Evolutionary conservation across 1,284 basidiomycete species (phyloP).

Genomic region (Trametes sp.): DNA sequence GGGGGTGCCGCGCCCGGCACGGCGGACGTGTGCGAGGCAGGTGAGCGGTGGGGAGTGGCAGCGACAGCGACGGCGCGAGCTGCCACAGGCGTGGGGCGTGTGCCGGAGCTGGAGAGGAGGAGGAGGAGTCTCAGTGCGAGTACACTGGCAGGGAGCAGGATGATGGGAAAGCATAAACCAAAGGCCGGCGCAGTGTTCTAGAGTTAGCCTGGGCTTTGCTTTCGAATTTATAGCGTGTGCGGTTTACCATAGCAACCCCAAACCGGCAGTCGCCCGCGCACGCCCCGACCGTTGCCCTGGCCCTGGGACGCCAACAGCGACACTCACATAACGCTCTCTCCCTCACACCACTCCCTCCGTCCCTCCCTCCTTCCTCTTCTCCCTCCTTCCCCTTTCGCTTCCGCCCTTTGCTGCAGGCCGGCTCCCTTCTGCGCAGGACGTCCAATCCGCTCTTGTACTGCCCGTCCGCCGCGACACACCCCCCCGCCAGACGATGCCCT

Average conservation of each 20-base stretch:
- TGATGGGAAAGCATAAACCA: background rate
- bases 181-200: constrained; percentile 13
- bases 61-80: background rate
- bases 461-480: constrained; percentile 19
- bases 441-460: constrained; percentile 38
- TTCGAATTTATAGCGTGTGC: constrained; percentile 2
- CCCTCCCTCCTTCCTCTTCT: constrained; percentile 25
- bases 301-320: background rate
- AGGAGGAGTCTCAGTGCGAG: background rate
- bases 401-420: constrained; percentile 56
- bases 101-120: background rate
- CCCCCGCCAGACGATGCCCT: constrained; percentile 27
- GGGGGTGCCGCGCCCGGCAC: background rate
- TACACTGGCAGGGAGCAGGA: background rate
- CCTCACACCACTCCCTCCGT: constrained; percentile 26
- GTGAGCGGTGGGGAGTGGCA: background rate
- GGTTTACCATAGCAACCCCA: constrained; percentile 14
- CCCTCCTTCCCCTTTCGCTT: constrained; percentile 24
- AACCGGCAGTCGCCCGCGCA: constrained; percentile 15
- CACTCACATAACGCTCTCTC: constrained; percentile 29
- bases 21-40: background rate
- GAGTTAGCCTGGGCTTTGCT: constrained; percentile 9
- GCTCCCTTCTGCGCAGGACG: constrained; percentile 50
- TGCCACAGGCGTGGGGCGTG: background rate
- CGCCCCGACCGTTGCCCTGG: constrained; percentile 8